These are phyloP conservation scores for Arthrobotrys entomopaga DNA, from an alignment of 2,329 filamentous ascomycete genomes.

Conservation along the genomic window DNA sequence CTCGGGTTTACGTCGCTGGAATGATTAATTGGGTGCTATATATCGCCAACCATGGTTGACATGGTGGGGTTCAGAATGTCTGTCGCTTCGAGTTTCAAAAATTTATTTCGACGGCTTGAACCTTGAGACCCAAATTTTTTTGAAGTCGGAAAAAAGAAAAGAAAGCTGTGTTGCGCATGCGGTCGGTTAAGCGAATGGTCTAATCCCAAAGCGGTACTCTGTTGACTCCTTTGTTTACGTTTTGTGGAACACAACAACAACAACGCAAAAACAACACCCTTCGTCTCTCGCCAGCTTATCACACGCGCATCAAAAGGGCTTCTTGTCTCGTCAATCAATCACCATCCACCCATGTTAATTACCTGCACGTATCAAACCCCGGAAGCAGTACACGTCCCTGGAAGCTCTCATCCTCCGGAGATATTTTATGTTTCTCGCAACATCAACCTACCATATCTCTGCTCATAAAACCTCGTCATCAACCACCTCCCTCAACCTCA, in stretches of 20 bases:
- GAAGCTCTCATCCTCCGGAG: constrained; percentile 19
- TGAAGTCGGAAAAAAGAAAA: constrained; percentile 19
- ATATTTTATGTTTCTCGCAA: constrained; percentile 58
- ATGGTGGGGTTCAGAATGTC: constrained; percentile 5
- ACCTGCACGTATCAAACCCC: constrained; percentile 17
- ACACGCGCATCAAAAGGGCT: neutral
- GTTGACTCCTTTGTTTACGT: constrained; percentile 49
- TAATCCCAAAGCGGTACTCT: constrained; percentile 24
- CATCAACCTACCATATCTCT: constrained; percentile 61
- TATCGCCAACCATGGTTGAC: neutral
- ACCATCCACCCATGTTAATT: constrained; percentile 6
- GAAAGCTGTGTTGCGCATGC: constrained; percentile 37
- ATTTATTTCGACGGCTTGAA: neutral
- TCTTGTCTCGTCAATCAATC: neutral
- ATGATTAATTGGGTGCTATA: neutral
- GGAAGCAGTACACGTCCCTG: constrained; percentile 19
- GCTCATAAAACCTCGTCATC: too few species aligned
- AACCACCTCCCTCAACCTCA: constrained; percentile 58
- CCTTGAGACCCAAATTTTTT: constrained; percentile 1
- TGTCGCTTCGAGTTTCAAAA: neutral
- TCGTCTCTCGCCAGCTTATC: constrained; percentile 1
- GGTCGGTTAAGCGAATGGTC: constrained; percentile 22
- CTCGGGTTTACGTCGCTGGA: neutral
- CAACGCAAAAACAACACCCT: constrained; percentile 20
- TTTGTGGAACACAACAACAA: constrained; percentile 24